phyloP scores from a whole-genome alignment of 129 eudicot species.

The Cynara cardunculus region DNA sequence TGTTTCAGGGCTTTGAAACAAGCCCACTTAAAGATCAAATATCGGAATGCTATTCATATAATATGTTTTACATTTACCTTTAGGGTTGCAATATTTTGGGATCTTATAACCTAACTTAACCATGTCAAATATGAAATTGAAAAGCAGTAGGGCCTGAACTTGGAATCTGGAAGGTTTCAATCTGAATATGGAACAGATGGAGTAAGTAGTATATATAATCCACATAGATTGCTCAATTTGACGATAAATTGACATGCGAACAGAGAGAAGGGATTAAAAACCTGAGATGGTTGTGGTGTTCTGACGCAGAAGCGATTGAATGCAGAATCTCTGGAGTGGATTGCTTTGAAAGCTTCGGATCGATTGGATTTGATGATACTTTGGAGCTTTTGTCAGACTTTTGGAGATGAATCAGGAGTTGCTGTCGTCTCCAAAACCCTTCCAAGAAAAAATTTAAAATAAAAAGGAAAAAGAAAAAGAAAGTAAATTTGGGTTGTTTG shows the following conservation, averaged over 20 bases:
- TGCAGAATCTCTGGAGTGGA: not conserved
- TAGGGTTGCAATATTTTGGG: not conserved
- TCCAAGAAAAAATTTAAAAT: too few species aligned
- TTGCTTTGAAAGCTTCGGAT: not conserved
- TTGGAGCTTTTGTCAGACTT: not conserved
- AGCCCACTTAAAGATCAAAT: too few species aligned
- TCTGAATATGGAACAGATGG: not conserved
- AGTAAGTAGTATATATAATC: too few species aligned
- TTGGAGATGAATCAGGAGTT: not conserved
- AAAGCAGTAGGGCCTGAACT: not conserved
- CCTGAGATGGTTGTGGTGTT: not conserved
- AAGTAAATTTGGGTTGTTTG: too few species aligned
- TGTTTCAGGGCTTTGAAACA: too few species aligned
- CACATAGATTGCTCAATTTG: not conserved
- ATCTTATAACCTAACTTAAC: not conserved
- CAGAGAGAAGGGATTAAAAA: not conserved
- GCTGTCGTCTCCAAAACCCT: not conserved
- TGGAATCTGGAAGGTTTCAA: not conserved
- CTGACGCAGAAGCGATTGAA: too few species aligned
- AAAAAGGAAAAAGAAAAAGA: too few species aligned
- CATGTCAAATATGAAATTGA: not conserved
- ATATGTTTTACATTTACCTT: too few species aligned
- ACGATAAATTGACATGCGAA: not conserved
- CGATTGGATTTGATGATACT: not conserved
- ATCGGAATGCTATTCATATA: too few species aligned